Evolutionary conservation across 2,329 filamentous ascomycete species (phyloP).

Genomic region (Phialocephala sp.): DNA sequence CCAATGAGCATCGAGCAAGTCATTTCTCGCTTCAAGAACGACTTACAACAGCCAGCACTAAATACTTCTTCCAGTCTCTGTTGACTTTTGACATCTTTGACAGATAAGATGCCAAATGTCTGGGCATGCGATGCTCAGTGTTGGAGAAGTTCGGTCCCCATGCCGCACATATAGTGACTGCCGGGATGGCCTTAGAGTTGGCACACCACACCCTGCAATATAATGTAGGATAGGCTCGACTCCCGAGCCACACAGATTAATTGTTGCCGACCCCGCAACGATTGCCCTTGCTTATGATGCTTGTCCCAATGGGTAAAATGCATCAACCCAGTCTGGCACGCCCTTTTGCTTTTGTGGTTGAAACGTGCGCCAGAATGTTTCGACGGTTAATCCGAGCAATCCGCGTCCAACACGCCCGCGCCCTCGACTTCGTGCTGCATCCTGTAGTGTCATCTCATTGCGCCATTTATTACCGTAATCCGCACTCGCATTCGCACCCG

Average conservation of each 20-base stretch:
- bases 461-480: slow-evolving; percentile 5
- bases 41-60: slow-evolving; percentile 3
- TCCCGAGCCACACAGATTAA: neutral
- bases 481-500: neutral
- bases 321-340: neutral
- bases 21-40: neutral
- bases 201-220: neutral
- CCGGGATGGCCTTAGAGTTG: neutral
- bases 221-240: neutral
- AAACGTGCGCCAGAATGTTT: slow-evolving; percentile 3
- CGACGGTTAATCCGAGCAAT: neutral
- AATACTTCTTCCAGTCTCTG: slow-evolving; percentile 1
- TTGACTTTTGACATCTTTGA: slow-evolving; percentile 3
- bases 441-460: neutral
- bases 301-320: neutral
- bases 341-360: neutral
- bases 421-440: neutral
- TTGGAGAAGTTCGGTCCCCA: neutral
- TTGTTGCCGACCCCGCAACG: neutral
- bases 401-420: neutral
- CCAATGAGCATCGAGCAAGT: slow-evolving; percentile 2
- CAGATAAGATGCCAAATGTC: neutral
- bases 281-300: neutral
- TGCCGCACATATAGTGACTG: slow-evolving; percentile 2
- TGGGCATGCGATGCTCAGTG: neutral